Conservation (phyloP, 495 filamentous ascomycete genomes). For the Penicillium canescens region DNA sequence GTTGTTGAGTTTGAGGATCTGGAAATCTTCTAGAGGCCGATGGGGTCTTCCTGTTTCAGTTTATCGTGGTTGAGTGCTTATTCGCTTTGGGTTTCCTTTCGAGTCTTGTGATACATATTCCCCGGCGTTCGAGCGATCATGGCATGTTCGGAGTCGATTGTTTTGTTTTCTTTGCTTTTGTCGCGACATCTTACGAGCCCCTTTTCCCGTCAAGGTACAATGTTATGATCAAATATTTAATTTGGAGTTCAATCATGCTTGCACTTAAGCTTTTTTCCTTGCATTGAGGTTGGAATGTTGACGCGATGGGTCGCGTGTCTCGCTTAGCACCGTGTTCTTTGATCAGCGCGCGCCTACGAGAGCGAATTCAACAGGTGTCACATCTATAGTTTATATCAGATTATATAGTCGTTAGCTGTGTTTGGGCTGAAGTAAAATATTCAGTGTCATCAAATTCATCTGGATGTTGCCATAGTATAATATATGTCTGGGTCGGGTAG, state of each 20-base stretch:
- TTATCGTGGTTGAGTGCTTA: background rate
- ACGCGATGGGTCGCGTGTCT: slow-evolving; percentile 1
- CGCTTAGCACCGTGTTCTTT: background rate
- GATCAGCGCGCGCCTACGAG: too few relatives aligned
- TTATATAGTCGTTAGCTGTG: too few relatives aligned
- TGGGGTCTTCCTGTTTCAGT: slow-evolving; percentile 1
- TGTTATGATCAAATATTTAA: background rate
- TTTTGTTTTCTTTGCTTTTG: background rate
- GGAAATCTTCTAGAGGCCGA: slow-evolving; percentile 48
- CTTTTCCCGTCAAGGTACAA: background rate
- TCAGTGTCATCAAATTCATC: too few relatives aligned
- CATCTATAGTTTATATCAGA: too few relatives aligned
- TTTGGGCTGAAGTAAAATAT: too few relatives aligned
- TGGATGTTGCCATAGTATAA: too few relatives aligned
- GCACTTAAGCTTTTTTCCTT: background rate
- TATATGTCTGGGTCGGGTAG: too few relatives aligned
- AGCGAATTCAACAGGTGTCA: too few relatives aligned
- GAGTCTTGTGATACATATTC: slow-evolving; percentile 20
- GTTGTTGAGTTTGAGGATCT: slow-evolving; percentile 59
- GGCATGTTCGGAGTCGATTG: slow-evolving; percentile 23
- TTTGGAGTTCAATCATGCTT: background rate
- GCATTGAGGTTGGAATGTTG: background rate
- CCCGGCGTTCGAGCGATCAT: slow-evolving; percentile 27
- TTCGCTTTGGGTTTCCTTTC: slow-evolving; percentile 12
- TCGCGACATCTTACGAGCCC: background rate